Evolutionary conservation across 2,329 filamentous ascomycete species (phyloP).

Genomic region (Arthrobotrys entomopaga): DNA sequence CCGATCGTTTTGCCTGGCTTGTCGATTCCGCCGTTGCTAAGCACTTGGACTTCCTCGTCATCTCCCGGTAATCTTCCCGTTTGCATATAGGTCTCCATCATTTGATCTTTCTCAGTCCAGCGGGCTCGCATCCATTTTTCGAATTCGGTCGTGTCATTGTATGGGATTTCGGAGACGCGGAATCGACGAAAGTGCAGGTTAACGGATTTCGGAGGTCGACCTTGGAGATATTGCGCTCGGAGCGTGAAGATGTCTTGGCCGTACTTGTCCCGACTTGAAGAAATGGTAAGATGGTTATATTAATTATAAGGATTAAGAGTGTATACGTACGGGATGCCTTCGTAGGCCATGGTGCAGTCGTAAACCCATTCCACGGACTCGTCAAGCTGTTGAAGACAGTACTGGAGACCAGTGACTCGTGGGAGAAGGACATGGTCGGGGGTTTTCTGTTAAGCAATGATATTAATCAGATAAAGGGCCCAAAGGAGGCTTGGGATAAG

Average conservation of each 20-base stretch:
- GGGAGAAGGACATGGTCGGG: constrained; percentile 79
- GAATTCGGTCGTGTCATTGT: constrained; percentile 78
- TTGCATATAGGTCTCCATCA: constrained; percentile 82
- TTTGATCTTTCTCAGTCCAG: constrained; percentile 91
- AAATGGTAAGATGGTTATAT: constrained; percentile 19
- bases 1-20: constrained; percentile 58
- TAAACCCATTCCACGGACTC: constrained; percentile 80
- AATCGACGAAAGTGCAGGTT: constrained; percentile 97
- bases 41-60: constrained; percentile 61
- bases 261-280: constrained; percentile 75
- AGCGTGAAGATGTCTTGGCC: constrained; percentile 93
- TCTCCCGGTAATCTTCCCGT: constrained; percentile 83
- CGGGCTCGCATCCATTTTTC: constrained; percentile 84
- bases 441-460: constrained; percentile 66
- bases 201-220: constrained; percentile 89
- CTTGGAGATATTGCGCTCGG: constrained; percentile 85
- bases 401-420: constrained; percentile 81
- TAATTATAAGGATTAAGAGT: constrained; percentile 1
- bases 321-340: constrained; percentile 82
- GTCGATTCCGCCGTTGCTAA: constrained; percentile 48
- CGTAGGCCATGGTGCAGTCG: constrained; percentile 94
- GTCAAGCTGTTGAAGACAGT: constrained; percentile 79
- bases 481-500: not conserved
- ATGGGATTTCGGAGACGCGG: constrained; percentile 79
- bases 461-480: too few relatives aligned